A percentile compares a stretch with the other conserved stretches of the same genome.
These are phyloP conservation scores for Pseudisothecium myosuroides DNA, from an alignment of 225 moss, liverwort and hornwort species.

Conservation along the genomic window DNA sequence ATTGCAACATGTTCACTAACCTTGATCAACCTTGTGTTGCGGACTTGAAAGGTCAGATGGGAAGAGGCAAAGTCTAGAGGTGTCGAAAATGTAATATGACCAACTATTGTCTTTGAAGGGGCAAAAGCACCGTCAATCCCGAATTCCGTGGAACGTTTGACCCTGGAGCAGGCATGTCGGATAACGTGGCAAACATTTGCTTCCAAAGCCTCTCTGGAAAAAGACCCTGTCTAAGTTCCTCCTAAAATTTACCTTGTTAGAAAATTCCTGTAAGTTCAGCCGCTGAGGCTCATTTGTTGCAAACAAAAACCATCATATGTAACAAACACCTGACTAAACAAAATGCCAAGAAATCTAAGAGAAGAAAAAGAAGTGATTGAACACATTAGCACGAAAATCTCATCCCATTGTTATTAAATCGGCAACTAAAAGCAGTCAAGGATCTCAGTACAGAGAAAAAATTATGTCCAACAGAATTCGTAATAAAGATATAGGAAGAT, in stretches of 20 bases:
- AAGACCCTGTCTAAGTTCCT: not conserved
- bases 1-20: not conserved
- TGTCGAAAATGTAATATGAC: not conserved
- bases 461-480: not conserved
- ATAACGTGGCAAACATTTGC: not conserved
- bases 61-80: slow-evolving; percentile 4
- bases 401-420: not conserved
- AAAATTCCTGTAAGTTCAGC: not conserved
- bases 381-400: not conserved
- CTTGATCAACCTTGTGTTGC: not conserved
- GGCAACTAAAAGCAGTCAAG: not conserved
- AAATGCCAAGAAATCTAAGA: not conserved
- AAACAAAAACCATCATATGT: not conserved
- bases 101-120: not conserved
- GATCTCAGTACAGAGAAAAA: not conserved
- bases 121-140: not conserved
- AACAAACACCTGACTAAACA: not conserved
- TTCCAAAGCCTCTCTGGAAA: not conserved
- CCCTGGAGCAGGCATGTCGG: not conserved
- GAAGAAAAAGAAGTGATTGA: not conserved
- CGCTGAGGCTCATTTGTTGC: not conserved
- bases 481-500: not conserved
- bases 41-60: slow-evolving; percentile 16
- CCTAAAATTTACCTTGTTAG: not conserved
- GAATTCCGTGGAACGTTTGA: not conserved